These are phyloP conservation scores for Cystobasidium pallidum DNA, from an alignment of 1,284 basidiomycete genomes.

Conservation along the genomic window DNA sequence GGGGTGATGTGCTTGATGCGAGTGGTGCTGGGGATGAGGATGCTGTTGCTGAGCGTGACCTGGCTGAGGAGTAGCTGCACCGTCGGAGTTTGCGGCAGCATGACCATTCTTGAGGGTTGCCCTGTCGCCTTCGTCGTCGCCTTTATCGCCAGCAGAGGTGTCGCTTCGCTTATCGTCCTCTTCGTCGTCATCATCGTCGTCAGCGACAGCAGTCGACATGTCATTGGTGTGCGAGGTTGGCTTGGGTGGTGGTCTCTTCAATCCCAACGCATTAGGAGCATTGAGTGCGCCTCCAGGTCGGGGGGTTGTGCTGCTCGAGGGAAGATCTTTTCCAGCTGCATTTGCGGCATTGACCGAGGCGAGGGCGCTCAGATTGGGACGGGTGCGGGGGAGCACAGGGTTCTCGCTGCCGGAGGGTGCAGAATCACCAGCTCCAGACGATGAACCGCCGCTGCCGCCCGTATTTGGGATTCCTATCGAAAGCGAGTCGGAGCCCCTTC, in stretches of 20 bases:
- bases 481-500: slow-evolving; percentile 39
- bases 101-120: neutral
- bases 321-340: slow-evolving; percentile 24
- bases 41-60: neutral
- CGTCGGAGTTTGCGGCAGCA: neutral
- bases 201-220: neutral
- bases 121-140: slow-evolving; percentile 23
- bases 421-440: neutral
- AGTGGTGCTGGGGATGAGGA: neutral
- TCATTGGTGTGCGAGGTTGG: neutral
- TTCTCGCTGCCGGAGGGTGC: slow-evolving; percentile 7
- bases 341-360: slow-evolving; percentile 26
- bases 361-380: slow-evolving; percentile 10
- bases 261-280: slow-evolving; percentile 12
- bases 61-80: slow-evolving; percentile 11
- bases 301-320: too few species aligned
- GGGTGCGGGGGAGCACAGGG: slow-evolving; percentile 11
- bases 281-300: neutral
- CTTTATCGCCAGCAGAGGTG: slow-evolving; percentile 22
- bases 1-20: neutral
- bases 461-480: slow-evolving; percentile 40
- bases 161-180: slow-evolving; percentile 25
- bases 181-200: slow-evolving; percentile 16
- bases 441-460: too few species aligned
- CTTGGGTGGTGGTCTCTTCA: slow-evolving; percentile 9